Conservation (phyloP, 352 stramenopile genomes). For the Aphanomyces cochlioides region DNA sequence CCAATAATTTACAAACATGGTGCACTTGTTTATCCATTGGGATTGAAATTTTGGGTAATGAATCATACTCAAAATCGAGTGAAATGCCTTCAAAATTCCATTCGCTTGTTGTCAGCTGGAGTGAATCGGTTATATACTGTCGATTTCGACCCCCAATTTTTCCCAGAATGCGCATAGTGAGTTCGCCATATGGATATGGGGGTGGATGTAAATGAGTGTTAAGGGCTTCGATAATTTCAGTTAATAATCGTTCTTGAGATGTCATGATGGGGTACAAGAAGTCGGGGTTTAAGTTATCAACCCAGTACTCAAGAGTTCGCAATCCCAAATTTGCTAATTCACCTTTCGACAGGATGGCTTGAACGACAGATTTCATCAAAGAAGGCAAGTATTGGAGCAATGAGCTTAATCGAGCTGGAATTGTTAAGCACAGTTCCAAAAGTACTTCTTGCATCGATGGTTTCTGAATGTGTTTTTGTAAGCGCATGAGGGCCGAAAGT, state of each 20-base stretch:
- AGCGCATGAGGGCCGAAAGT: constrained; percentile 90
- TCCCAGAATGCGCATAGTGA: constrained; percentile 94
- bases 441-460: constrained; percentile 87
- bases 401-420: constrained; percentile 92
- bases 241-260: constrained; percentile 84
- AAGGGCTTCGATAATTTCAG: constrained; percentile 94
- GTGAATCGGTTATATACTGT: constrained; percentile 82
- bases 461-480: constrained; percentile 89
- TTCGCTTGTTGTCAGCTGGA: constrained; percentile 56
- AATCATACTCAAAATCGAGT: constrained; percentile 43
- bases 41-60: constrained; percentile 13
- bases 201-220: constrained; percentile 93
- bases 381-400: constrained; percentile 97
- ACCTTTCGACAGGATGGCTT: constrained; percentile 90
- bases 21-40: constrained; percentile 15
- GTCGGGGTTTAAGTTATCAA: constrained; percentile 97
- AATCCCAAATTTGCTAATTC: constrained; percentile 95
- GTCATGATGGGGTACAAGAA: constrained; percentile 95
- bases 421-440: constrained; percentile 95
- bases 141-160: constrained; percentile 95
- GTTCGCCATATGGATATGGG: constrained; percentile 96
- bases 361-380: constrained; percentile 93
- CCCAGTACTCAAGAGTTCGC: constrained; percentile 97
- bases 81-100: constrained; percentile 46
- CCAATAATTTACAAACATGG: constrained; percentile 14